Evolutionary conservation across 164 flowering plant genomes (phyloP).

Genomic region (Aristolochia contorta): DNA sequence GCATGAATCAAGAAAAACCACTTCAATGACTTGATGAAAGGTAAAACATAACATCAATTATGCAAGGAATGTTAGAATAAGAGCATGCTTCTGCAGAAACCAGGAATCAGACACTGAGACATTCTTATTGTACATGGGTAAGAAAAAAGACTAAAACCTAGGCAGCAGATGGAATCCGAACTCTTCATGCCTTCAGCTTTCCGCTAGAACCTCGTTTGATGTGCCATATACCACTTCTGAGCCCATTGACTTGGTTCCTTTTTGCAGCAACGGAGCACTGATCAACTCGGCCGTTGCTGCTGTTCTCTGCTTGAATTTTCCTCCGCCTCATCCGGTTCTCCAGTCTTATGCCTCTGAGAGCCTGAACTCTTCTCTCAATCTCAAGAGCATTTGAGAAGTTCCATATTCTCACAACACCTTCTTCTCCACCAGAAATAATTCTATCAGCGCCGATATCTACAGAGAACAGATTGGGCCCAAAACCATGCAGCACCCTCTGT

Average conservation of each 20-base stretch:
- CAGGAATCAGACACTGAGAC: too few relatives aligned
- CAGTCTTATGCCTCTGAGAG: conserved; percentile 49
- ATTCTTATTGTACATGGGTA: too few relatives aligned
- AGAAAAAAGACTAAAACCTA: too few relatives aligned
- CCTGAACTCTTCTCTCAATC: conserved; percentile 47
- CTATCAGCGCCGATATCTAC: conserved; percentile 79
- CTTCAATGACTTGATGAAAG: too few relatives aligned
- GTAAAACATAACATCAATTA: too few relatives aligned
- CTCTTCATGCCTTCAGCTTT: conserved; percentile 50
- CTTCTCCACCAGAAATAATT: conserved; percentile 87
- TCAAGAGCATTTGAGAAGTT: conserved; percentile 84
- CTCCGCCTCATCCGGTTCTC: conserved; percentile 82
- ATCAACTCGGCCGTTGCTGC: conserved; percentile 31
- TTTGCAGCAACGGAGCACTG: conserved; percentile 71
- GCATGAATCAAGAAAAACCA: too few relatives aligned
- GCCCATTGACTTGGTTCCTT: conserved; percentile 47
- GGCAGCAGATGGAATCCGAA: too few relatives aligned
- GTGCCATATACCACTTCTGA: conserved; percentile 44
- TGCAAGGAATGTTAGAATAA: too few relatives aligned
- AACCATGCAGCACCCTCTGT: conserved; percentile 88
- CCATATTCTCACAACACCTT: conserved; percentile 80
- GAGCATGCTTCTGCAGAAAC: too few relatives aligned
- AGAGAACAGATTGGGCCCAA: conserved; percentile 55
- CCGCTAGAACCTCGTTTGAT: conserved; percentile 43
- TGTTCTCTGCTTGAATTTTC: conserved; percentile 46